phyloP scores from a whole-genome alignment of 2,329 filamentous ascomycete species.

The Claviceps quebecensis region DNA sequence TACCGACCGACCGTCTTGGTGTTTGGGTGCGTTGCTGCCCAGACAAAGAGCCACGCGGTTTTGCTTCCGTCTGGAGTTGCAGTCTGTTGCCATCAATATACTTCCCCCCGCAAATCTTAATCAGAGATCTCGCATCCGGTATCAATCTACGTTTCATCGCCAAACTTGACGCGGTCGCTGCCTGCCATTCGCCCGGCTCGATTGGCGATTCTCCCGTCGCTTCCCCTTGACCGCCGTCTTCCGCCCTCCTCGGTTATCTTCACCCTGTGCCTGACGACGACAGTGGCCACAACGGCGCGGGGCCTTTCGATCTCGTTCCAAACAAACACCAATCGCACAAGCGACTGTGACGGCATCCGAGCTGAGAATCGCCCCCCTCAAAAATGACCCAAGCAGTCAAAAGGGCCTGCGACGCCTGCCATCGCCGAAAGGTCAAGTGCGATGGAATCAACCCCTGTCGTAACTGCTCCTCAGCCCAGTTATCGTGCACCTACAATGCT shows the following conservation, averaged over 20 bases:
- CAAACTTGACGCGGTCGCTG: conserved; percentile 1
- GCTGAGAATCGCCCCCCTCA: not conserved
- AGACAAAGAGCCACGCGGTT: conserved; percentile 6
- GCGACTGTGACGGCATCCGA: not conserved
- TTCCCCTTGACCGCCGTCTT: not conserved
- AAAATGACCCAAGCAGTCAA: conserved; percentile 40
- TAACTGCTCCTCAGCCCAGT: conserved; percentile 53
- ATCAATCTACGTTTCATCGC: conserved; percentile 4
- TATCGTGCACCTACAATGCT: conserved; percentile 60
- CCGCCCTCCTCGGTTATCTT: not conserved
- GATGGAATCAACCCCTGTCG: conserved; percentile 57
- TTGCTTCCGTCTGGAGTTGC: conserved; percentile 4
- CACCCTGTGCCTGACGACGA: not conserved
- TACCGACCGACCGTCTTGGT: conserved; percentile 8
- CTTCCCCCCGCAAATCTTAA: conserved; percentile 17
- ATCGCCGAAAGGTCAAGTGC: conserved; percentile 62
- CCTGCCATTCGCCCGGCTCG: not conserved
- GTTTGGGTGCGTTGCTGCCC: conserved; percentile 5
- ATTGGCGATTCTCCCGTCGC: not conserved
- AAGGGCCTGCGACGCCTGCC: conserved; percentile 58
- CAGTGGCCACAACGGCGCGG: not conserved
- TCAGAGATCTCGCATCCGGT: conserved; percentile 4
- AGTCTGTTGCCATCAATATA: not conserved
- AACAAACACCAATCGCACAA: not conserved
- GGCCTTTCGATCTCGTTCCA: not conserved